Conservation (phyloP, 768 basidiomycete genomes). For the Russula ochroleuca region DNA sequence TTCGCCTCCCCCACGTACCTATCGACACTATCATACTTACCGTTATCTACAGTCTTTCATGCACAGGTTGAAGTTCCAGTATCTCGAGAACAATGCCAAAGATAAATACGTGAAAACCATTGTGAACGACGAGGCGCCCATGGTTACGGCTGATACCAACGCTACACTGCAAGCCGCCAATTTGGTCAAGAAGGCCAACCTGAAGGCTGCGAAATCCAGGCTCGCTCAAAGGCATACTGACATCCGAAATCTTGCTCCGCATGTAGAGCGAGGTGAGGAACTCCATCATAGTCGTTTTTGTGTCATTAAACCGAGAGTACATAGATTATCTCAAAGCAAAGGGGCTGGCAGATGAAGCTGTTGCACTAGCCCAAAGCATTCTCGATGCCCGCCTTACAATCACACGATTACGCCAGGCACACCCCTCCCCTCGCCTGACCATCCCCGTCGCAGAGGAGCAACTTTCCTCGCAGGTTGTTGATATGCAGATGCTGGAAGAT, state of each 20-base stretch:
- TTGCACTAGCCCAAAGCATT: conserved; percentile 66
- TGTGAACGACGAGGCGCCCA: conserved; percentile 79
- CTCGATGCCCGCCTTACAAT: conserved; percentile 78
- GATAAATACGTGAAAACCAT: conserved; percentile 84
- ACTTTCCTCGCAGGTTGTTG: conserved; percentile 67
- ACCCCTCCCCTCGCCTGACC: conserved; percentile 78
- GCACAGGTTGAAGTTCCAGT: conserved; percentile 82
- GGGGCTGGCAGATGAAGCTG: conserved; percentile 48
- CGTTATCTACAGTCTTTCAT: conserved; percentile 53
- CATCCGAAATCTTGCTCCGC: conserved; percentile 56
- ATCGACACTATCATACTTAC: not conserved
- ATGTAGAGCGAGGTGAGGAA: conserved; percentile 60
- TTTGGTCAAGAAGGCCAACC: conserved; percentile 61
- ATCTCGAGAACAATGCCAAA: conserved; percentile 87
- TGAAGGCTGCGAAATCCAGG: conserved; percentile 61
- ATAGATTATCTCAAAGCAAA: conserved; percentile 60
- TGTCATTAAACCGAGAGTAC: not conserved
- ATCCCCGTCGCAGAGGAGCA: conserved; percentile 67
- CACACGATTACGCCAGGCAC: conserved; percentile 72
- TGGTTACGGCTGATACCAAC: conserved; percentile 77
- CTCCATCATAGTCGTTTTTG: not conserved
- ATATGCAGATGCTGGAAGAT: conserved; percentile 75
- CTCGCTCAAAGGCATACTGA: conserved; percentile 61
- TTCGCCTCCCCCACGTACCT: conserved; percentile 37
- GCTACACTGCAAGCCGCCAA: conserved; percentile 56